phyloP scores from a whole-genome alignment of 495 filamentous ascomycete genomes.

The Tuber indicum region DNA sequence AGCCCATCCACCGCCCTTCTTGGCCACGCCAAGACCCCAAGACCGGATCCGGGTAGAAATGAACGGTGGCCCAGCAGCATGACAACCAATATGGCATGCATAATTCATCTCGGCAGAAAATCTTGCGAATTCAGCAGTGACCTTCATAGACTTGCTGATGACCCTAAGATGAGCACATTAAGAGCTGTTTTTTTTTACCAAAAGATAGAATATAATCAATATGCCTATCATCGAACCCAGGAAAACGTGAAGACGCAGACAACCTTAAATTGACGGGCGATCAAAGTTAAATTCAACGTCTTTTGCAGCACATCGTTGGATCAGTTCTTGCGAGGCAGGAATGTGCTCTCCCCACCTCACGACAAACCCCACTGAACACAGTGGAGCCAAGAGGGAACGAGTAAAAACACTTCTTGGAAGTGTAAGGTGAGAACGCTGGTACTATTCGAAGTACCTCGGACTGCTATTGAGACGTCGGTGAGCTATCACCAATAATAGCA shows the following conservation, averaged over 20 bases:
- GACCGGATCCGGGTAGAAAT: neutral
- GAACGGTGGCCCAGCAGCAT: neutral
- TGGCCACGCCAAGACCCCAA: neutral
- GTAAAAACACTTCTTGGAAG: neutral
- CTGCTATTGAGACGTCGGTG: neutral
- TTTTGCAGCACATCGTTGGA: neutral
- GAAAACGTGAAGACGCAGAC: neutral
- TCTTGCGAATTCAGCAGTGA: neutral
- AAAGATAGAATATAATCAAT: neutral
- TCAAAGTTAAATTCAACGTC: constrained; percentile 1
- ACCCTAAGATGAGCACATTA: neutral
- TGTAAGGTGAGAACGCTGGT: neutral
- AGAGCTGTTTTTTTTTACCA: neutral
- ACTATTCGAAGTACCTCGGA: neutral
- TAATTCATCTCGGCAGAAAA: neutral
- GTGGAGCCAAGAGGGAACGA: neutral
- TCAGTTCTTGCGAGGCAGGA: neutral
- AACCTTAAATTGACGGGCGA: neutral
- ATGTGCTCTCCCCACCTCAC: neutral
- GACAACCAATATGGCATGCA: neutral
- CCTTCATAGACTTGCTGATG: neutral
- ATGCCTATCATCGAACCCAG: neutral
- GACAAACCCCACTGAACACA: neutral
- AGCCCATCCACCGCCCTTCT: neutral
- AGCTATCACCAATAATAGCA: neutral